These are phyloP conservation scores for Thraustochytrium sp. DNA, from an alignment of 352 stramenopile genomes.

Conservation along the genomic window DNA sequence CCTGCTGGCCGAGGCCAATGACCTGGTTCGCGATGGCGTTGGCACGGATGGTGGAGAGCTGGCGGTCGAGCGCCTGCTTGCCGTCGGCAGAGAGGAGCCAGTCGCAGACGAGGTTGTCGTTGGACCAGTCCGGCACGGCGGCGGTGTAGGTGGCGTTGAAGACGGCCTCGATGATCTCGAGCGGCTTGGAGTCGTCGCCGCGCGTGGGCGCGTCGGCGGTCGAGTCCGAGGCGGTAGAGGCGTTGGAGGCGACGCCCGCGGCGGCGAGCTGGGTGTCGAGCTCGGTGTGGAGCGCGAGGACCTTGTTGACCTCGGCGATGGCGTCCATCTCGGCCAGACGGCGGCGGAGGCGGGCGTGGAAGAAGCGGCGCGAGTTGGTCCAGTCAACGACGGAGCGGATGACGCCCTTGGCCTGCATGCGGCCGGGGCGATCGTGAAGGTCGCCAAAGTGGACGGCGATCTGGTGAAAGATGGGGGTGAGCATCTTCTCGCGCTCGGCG, in stretches of 20 bases:
- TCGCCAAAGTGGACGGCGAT: conserved; percentile 99
- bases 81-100: conserved; percentile 13
- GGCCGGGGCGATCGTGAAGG: conserved; percentile 98
- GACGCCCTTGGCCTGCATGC: conserved; percentile 97
- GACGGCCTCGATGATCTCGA: conserved; percentile 7
- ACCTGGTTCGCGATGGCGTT: conserved; percentile 6
- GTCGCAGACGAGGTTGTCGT: conserved; percentile 14
- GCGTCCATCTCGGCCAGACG: conserved; percentile 16
- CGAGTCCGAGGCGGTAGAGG: not conserved
- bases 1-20: not conserved
- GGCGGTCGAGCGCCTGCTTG: not conserved
- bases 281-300: not conserved
- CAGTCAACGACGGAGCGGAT: conserved; percentile 94
- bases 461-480: conserved; percentile 93
- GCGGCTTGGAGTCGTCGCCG: not conserved
- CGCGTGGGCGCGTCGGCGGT: not conserved
- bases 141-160: conserved; percentile 24
- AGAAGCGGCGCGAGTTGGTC: conserved; percentile 87
- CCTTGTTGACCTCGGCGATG: conserved; percentile 5
- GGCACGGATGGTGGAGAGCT: not conserved
- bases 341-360: conserved; percentile 68
- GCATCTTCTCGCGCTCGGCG: conserved; percentile 75
- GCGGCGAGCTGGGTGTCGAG: not conserved
- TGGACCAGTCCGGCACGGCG: conserved; percentile 14
- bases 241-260: not conserved